Base-by-base conservation (phyloP, 257 asterid genomes). In the Nicotiana attenuata region DNA sequence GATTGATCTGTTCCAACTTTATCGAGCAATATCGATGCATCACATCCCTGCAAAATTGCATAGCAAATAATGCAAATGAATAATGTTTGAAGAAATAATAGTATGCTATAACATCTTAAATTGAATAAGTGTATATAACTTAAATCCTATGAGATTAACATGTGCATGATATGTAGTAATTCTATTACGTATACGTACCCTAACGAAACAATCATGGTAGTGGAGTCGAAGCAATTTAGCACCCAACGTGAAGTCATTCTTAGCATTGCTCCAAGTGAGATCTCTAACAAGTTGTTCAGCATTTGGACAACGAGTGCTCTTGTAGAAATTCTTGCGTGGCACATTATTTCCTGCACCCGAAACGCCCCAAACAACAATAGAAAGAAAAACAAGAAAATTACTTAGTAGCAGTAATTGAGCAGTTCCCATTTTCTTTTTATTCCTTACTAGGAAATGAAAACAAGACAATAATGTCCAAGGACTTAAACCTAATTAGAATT, bases 201-300 rank as follows among this genome's bases (percentile, higher is more conserved):
- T 66, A 38, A 88, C 85, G 60, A 83, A 86, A 80, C 88, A 88
- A 47, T 88, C 91, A 63, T 85, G 89, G 68, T 77, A 88, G 77
- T 88, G 87, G 22, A 86, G 61, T 80, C 91, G 82, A 26, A 83
- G 81, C 35, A 86, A 73, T 80, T 69, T 86, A 28, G 91, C 90
- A 26, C 86, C 67, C 81, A 88, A 71, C 0, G 33, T 60, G 7
- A 82, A 24, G 5, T 84, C 76, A 19, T 3, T 31, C 7, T 82
- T 77, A 31, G 82, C 88, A 65, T 55, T 55, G 9, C 47, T 76
- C 87, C 87, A 83, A 47, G 84, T 80, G 1, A 85, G 78, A 5
- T 80, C 56, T 65, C 69, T 78, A 17, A 84, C 87, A 41, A 80
- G 71, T 19, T 24, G 31, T 78, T 86, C 91, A 17, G 80, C 82